These are phyloP conservation scores for Fusarium metavorans DNA, from an alignment of 2,329 filamentous ascomycete genomes.

Conservation along the genomic window DNA sequence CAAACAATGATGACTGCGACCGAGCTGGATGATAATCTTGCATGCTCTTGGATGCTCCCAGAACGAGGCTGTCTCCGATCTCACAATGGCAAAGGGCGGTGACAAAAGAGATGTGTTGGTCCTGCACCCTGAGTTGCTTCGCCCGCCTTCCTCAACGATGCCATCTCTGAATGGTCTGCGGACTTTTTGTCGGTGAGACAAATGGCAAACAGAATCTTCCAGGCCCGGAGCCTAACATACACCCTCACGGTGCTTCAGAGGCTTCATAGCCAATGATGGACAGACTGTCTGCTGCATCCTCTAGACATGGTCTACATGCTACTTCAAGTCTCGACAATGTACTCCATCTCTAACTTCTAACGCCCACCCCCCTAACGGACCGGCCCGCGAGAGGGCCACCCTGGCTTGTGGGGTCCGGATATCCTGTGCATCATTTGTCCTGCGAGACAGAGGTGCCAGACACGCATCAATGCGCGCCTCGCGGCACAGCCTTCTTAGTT, in stretches of 20 bases:
- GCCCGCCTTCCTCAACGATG: background rate
- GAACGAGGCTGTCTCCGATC: constrained; percentile 7
- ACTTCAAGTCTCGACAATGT: constrained; percentile 5
- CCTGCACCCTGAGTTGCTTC: background rate
- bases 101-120: background rate
- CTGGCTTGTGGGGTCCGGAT: background rate
- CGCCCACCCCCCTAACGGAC: background rate
- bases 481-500: constrained; percentile 7
- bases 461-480: background rate
- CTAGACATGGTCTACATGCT: background rate
- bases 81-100: constrained; percentile 20
- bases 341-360: background rate
- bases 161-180: constrained; percentile 4
- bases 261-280: constrained; percentile 3
- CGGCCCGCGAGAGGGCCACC: constrained; percentile 3
- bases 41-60: background rate
- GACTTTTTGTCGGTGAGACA: background rate
- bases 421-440: constrained; percentile 1
- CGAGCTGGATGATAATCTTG: background rate
- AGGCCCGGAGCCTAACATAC: constrained; percentile 5
- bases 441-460: constrained; percentile 10
- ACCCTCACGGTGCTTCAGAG: constrained; percentile 5
- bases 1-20: background rate
- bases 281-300: constrained; percentile 1
- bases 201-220: background rate